A percentile compares a stretch with the other conserved stretches of the same genome.
Evolutionary conservation across 345 rosid species (phyloP).

Genomic region (Hevea brasiliensis): DNA sequence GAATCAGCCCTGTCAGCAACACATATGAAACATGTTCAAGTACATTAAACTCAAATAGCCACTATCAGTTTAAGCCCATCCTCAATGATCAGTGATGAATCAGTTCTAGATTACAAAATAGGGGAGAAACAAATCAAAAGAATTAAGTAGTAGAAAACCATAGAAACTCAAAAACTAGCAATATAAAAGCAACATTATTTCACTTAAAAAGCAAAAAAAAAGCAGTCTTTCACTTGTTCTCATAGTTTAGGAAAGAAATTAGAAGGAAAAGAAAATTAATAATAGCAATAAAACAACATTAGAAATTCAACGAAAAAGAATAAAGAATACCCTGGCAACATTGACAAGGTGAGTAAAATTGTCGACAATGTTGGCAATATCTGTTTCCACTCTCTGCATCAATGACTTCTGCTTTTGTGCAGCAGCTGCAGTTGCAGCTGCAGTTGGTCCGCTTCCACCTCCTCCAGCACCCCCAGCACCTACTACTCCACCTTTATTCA

Average conservation of each 20-base stretch:
- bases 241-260: not conserved
- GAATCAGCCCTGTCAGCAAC: not conserved
- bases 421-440: conserved; percentile 76
- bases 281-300: not conserved
- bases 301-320: not conserved
- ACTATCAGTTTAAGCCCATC: not conserved
- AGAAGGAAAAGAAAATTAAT: not conserved
- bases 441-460: conserved; percentile 68
- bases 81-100: not conserved
- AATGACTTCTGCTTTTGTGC: conserved; percentile 85
- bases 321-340: conserved; percentile 55
- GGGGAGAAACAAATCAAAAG: not conserved
- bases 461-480: conserved; percentile 38
- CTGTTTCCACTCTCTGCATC: conserved; percentile 80
- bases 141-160: not conserved
- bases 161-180: not conserved
- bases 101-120: not conserved
- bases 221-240: not conserved
- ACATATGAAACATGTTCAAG: not conserved
- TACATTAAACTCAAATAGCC: not conserved
- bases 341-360: conserved; percentile 83
- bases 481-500: conserved; percentile 67
- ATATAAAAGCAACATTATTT: not conserved
- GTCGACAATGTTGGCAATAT: conserved; percentile 74
- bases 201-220: not conserved